Evolutionary conservation across 208 protist species (phyloP).

Genomic region (Trypanosoma melophagium): DNA sequence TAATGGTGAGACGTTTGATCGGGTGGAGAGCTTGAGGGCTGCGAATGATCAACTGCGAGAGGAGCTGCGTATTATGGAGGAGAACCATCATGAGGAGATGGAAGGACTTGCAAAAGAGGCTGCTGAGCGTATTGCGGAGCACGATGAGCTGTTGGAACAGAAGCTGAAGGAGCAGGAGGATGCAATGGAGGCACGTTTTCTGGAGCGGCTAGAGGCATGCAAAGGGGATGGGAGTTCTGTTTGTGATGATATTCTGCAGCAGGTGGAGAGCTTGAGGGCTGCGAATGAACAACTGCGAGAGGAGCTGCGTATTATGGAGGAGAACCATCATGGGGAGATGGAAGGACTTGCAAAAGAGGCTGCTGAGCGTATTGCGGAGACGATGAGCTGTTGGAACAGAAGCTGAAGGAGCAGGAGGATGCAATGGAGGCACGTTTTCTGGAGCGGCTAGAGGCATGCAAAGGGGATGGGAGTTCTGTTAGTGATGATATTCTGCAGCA

Average conservation of each 20-base stretch:
- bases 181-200: too few species aligned
- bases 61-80: conserved; percentile 21
- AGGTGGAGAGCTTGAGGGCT: conserved; percentile 17
- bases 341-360: conserved; percentile 47
- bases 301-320: conserved; percentile 21
- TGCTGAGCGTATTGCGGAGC: conserved; percentile 47
- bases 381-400: conserved; percentile 40
- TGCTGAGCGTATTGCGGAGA: conserved; percentile 51
- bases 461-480: not conserved
- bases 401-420: conserved; percentile 32
- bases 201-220: too few species aligned
- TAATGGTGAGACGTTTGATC: not conserved
- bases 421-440: too few species aligned
- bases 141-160: conserved; percentile 43
- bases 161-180: conserved; percentile 34
- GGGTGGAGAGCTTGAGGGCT: conserved; percentile 15
- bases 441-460: too few species aligned
- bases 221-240: not conserved
- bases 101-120: conserved; percentile 47
- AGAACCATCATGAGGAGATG: conserved; percentile 54
- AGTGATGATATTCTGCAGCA: not conserved
- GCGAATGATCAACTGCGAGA: conserved; percentile 11
- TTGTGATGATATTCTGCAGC: not conserved
- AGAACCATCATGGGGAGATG: conserved; percentile 53
- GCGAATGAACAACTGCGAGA: conserved; percentile 12